Evolutionary conservation across 164 flowering plant genomes (phyloP), one percentile per base, ranked within the genome.

Genomic region (Liquidambar formosana): DNA sequence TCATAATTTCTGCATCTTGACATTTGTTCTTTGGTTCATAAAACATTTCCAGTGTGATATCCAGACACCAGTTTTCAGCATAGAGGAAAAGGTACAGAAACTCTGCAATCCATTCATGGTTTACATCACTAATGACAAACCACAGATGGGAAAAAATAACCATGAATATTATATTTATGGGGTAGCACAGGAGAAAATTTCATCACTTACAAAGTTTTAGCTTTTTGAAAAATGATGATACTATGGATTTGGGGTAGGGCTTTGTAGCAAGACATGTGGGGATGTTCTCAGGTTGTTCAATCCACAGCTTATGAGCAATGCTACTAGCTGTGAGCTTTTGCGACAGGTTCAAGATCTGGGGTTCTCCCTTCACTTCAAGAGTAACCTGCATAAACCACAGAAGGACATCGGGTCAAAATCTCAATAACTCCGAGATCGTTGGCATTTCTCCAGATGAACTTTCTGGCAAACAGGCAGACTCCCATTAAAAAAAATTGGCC

Each of bases 191-290:
- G 64, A 33, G 41, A 47, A 38, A 33, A 56, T 33, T 69, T 4
- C 57, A 66, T 86, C 84, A 87, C 80, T 90, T 88, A 57, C 90
- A 88, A 63, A 90, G 90, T 77, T 88, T 90, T 48, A 88, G 68
- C 76, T 81, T 87, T 71, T 75, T 87, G 66, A 90, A 90, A 52
- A 80, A 86, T 18, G 79, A 27, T 0, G 97, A 85, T 22, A 90
- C 89, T 0, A 63, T 13, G 9, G 98, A 88, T 68, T 93, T 91
- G 23, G 91, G 93, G 72, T 89, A 91, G 6, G 99, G 97, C 65
- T 95, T 93, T 21, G 99, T 89, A 18, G 98, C 97, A 53, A 95
- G 86, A 73, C 97, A 95, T 10, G 98, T 91, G 1, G 98, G 94
- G 19, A 83, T 66, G 74, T 95, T 95, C 69, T 95, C 99, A 8